Base-by-base conservation (phyloP, 2,329 filamentous ascomycete genomes). In the Nothophaeocryptopus gaeumannii region DNA sequence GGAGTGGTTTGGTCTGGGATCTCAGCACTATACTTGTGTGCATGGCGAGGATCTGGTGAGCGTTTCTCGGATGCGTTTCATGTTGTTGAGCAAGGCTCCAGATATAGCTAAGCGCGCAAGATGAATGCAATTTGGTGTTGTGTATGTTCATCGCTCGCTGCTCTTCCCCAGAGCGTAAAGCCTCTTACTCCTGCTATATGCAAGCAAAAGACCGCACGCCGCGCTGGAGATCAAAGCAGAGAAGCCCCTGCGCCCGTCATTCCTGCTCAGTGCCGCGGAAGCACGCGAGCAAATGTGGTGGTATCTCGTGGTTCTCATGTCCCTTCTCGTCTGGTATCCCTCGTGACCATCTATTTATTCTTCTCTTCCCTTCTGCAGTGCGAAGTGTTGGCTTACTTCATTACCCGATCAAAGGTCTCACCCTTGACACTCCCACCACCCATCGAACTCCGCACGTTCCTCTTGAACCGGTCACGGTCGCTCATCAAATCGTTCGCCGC, bases 401-500 rank as follows among this genome's bases (percentile, higher is more conserved):
- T 69, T 35, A 96, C 91, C 45, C 84, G 78, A 57, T 97, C 90
- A 65, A 90, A 99, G 5, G 72, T 70, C 60, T 84, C 77, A 2
- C 84, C 85, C 70, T 83, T 84, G 35, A 97, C 84, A 1, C 74
- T 73, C 5, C 90, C 89, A 45, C 93, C 93, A 3, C 76, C 78
- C 88, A 99, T 96, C 5, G 89, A 80, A 15, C 78, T 79, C 63
- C 88, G 81, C 34, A 97, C 93, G 66, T 97, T 96, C 54, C 89
- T 79, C 78, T 91, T 93, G 74, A 99, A 99, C 29, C 78, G 82
- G 46, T 97, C 93, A 33, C 90, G 77, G 70, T 93, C 95, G 40
- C 78, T 78, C 63, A 92, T 84, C 61, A 99, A 76, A 67, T 97
- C 93, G 54, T 96, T 90, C 3, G 93, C 93, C 0, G 93, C 93